phyloP scores from a whole-genome alignment of 345 rosid genomes.

The Salix arbutifolia region DNA sequence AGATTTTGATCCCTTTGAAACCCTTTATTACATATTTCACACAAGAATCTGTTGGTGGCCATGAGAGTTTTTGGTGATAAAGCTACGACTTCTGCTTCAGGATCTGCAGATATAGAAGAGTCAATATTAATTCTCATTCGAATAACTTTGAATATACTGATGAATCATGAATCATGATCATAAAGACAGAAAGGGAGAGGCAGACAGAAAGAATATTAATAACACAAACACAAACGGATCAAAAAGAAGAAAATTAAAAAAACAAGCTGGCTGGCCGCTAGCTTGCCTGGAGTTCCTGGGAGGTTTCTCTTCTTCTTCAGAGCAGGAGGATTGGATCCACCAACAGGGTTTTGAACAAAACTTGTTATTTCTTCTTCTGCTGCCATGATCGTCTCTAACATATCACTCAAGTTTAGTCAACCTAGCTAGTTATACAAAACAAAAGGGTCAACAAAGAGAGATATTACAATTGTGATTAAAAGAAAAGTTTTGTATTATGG shows the following conservation, averaged over 20 bases:
- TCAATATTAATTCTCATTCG: neutral
- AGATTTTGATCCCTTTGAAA: constrained; percentile 97
- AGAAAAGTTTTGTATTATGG: constrained; percentile 11
- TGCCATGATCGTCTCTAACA: constrained; percentile 26
- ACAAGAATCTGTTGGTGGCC: constrained; percentile 94
- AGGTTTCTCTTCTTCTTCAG: constrained; percentile 85
- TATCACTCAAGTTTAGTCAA: constrained; percentile 2
- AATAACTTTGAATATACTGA: constrained; percentile 17
- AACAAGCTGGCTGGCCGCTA: neutral
- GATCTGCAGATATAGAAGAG: constrained; percentile 46
- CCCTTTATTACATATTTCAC: constrained; percentile 95
- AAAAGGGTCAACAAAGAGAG: constrained; percentile 1
- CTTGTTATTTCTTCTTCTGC: constrained; percentile 42
- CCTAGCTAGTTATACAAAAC: neutral
- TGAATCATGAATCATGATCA: neutral
- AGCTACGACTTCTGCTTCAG: constrained; percentile 95
- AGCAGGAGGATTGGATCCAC: constrained; percentile 43
- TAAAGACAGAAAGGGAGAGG: neutral
- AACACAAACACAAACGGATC: neutral
- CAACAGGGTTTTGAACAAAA: constrained; percentile 40
- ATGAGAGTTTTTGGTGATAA: constrained; percentile 92
- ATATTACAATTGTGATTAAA: constrained; percentile 12
- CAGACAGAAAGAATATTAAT: neutral
- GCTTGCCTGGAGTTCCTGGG: constrained; percentile 92
- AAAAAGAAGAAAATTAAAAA: neutral